phyloP scores from a whole-genome alignment of 306 rosid genomes.

The Vachellia pachyceras region DNA sequence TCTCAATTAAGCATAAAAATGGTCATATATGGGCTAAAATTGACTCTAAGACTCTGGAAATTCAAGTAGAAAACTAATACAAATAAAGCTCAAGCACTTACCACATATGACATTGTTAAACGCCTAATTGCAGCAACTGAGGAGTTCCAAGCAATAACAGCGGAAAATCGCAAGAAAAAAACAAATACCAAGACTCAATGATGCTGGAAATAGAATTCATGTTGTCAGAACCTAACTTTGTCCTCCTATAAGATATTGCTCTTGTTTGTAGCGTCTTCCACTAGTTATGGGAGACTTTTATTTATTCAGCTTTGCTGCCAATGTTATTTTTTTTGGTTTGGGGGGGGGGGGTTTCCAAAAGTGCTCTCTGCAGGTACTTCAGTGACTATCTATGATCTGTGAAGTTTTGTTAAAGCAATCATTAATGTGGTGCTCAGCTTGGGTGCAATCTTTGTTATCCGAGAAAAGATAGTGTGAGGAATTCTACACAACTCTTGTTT shows the following conservation, averaged over 20 bases:
- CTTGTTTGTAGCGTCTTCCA: slow-evolving; percentile 18
- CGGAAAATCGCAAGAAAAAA: no score
- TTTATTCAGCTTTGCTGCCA: neutral
- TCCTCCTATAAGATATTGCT: slow-evolving; percentile 10
- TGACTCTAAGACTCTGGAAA: no score
- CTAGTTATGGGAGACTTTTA: slow-evolving; percentile 11
- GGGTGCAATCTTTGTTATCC: neutral
- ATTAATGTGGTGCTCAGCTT: no score
- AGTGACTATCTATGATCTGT: neutral
- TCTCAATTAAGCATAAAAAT: no score
- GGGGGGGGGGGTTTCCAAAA: neutral
- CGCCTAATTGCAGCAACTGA: no score
- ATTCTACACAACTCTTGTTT: neutral
- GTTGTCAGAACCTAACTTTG: slow-evolving; percentile 1
- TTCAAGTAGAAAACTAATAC: no score
- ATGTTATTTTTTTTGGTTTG: neutral
- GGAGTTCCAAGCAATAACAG: no score
- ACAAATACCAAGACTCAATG: neutral
- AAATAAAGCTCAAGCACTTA: no score
- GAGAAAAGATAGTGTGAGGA: neutral
- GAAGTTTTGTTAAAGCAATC: neutral
- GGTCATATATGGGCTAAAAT: no score
- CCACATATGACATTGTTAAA: no score
- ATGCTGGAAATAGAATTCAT: slow-evolving; percentile 29
- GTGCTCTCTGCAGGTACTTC: neutral